A percentile compares a stretch with the other conserved stretches of the same genome.
Evolutionary conservation across 2,329 filamentous ascomycete genomes (phyloP).

Genomic region (Fonsecaea pedrosoi): DNA sequence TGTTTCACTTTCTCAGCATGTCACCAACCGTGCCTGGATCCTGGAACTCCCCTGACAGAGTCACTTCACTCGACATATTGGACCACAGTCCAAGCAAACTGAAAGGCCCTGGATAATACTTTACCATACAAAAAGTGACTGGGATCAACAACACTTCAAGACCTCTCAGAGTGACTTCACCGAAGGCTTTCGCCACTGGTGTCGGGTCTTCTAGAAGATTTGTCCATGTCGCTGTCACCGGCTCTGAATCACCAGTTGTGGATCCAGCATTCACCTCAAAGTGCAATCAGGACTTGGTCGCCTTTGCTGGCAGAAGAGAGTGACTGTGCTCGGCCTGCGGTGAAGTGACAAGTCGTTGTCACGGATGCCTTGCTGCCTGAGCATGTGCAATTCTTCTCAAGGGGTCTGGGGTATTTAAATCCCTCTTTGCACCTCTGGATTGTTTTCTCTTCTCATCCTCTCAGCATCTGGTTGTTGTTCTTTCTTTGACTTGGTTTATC

Average conservation of each 20-base stretch:
- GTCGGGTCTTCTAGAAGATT: background rate
- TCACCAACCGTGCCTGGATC: background rate
- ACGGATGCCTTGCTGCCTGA: background rate
- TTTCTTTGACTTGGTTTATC: constrained; percentile 6
- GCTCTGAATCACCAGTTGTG: background rate
- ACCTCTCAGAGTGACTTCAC: background rate
- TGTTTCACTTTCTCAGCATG: background rate
- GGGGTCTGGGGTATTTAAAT: constrained; percentile 2
- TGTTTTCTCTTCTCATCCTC: background rate
- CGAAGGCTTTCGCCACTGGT: background rate
- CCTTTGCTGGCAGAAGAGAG: background rate
- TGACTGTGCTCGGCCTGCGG: background rate
- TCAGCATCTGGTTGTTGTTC: background rate
- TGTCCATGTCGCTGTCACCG: background rate
- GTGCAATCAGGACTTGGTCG: background rate
- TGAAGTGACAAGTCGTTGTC: constrained; percentile 5
- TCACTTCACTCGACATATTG: background rate
- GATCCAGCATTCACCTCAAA: background rate
- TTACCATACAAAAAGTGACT: background rate
- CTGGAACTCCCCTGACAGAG: background rate
- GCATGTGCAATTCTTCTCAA: background rate
- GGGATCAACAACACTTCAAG: background rate
- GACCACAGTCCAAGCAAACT: background rate
- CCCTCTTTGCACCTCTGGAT: background rate
- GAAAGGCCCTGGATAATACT: background rate